Evolutionary conservation across 2,329 filamentous ascomycete species (phyloP).

Genomic region (Aspergillus calidoustus): DNA sequence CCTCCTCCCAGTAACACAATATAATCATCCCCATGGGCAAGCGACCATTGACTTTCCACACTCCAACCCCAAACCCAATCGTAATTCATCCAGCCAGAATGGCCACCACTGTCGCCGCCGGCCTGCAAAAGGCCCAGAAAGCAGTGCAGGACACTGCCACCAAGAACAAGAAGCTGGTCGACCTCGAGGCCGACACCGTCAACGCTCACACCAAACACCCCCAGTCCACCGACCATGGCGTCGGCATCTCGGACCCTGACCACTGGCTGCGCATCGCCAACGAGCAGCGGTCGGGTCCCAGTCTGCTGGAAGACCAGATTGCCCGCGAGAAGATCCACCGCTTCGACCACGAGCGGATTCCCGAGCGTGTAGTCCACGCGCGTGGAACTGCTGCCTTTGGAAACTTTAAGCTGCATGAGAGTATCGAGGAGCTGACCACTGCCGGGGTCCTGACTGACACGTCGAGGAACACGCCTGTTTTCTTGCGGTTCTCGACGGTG

Average conservation of each 20-base stretch:
- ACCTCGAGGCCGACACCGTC: slow-evolving; percentile 63
- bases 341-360: slow-evolving; percentile 76
- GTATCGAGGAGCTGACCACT: slow-evolving; percentile 64
- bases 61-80: neutral
- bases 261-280: slow-evolving; percentile 73
- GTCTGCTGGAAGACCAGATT: slow-evolving; percentile 73
- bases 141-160: slow-evolving; percentile 29
- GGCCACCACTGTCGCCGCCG: slow-evolving; percentile 33
- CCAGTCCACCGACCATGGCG: slow-evolving; percentile 78
- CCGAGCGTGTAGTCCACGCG: slow-evolving; percentile 70
- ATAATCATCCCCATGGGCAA: neutral
- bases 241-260: slow-evolving; percentile 74
- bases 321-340: slow-evolving; percentile 72
- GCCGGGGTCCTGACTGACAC: slow-evolving; percentile 72
- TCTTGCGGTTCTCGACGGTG: slow-evolving; percentile 78
- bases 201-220: slow-evolving; percentile 57
- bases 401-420: slow-evolving; percentile 68
- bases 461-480: slow-evolving; percentile 66
- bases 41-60: neutral
- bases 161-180: slow-evolving; percentile 59
- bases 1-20: neutral
- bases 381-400: slow-evolving; percentile 68
- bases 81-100: slow-evolving; percentile 20
- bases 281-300: slow-evolving; percentile 67
- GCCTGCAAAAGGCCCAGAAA: slow-evolving; percentile 37